Evolutionary conservation across 106 monocot genomes (phyloP).

Genomic region (Allium sativum): DNA sequence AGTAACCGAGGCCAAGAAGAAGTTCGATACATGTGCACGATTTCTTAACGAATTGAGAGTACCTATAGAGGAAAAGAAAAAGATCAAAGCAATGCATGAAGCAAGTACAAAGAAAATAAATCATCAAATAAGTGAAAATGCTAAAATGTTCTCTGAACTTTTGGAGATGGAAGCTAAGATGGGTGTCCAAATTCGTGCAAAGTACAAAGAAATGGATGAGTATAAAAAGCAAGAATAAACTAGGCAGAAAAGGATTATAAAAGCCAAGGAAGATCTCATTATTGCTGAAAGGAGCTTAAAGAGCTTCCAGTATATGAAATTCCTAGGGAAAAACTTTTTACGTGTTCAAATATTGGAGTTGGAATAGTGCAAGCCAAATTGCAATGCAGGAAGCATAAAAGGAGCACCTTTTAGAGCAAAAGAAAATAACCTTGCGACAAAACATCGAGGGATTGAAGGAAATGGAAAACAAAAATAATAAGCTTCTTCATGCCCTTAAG

Average conservation of each 20-base stretch:
- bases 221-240: conserved; percentile 60
- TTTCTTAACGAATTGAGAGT: conserved; percentile 56
- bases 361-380: conserved; percentile 48
- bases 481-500: conserved; percentile 71
- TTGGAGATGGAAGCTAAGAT: too few relatives aligned
- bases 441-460: conserved; percentile 77
- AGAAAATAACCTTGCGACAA: conserved; percentile 32
- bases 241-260: conserved; percentile 49
- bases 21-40: conserved; percentile 63
- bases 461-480: conserved; percentile 76
- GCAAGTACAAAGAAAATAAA: too few relatives aligned
- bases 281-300: conserved; percentile 61
- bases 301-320: conserved; percentile 61
- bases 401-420: conserved; percentile 41
- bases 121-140: too few relatives aligned
- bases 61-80: conserved; percentile 88
- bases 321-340: conserved; percentile 66
- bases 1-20: conserved; percentile 64
- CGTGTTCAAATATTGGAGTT: conserved; percentile 48
- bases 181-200: too few relatives aligned
- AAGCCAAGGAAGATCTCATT: conserved; percentile 62
- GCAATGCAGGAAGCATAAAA: conserved; percentile 41
- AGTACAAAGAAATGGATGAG: conserved; percentile 74
- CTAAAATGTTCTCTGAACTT: too few relatives aligned
- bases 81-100: too few relatives aligned